Base-by-base conservation (phyloP, 2,329 filamentous ascomycete species). In the Myriosclerotinia duriaeana region DNA sequence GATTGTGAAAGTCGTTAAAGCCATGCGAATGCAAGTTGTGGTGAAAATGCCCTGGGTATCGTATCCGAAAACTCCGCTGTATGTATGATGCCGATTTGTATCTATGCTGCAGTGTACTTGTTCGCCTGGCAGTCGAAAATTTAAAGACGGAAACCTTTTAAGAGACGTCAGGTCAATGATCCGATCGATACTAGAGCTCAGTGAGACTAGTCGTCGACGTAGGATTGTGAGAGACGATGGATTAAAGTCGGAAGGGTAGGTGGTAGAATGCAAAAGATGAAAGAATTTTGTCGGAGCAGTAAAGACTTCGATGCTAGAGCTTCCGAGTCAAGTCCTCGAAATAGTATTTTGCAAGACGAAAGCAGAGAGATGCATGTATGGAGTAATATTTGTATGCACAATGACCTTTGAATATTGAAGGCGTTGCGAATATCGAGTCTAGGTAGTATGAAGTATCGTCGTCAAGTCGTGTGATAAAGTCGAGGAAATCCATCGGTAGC, bases 21-120 rank as follows among this genome's bases (percentile, higher is more conserved):
- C 42, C n/a, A 42, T 42, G 56, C 20, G 42, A 59, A 36, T 48
- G 56, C 7, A 6, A 48, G 15, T 36, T 48, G 17, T 14, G 30
- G 38, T 56, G n/a, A 58, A 56, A 22, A 22, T 22, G 3, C 42
- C 44, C 44, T 60, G 44, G 30, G 58, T 60, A 60, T 50, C 30
- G n/a, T 60, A 22, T 38, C 14, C 20, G 44, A 48, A 22, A 50
- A 60, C 58, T 60, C 44, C 30, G 30, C 30, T 60, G 30, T 38
- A 12, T 48, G 17, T 5, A 15, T 36, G n/a, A 30, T 56, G 8
- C 38, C 30, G 22, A 42, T 36, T n/a, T 11, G 46, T 38, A 17
- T 60, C 11, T 60, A 50, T 50, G 30, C 44, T 60, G 44, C 58
- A 26, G 20, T 50, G n/a, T 38, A 61, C 26, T 9, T 5, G 2